A percentile compares a stretch with the other conserved stretches of the same genome.
Conservation (phyloP, 805 yeast genomes). For the Yamadazyma sp. region DNA sequence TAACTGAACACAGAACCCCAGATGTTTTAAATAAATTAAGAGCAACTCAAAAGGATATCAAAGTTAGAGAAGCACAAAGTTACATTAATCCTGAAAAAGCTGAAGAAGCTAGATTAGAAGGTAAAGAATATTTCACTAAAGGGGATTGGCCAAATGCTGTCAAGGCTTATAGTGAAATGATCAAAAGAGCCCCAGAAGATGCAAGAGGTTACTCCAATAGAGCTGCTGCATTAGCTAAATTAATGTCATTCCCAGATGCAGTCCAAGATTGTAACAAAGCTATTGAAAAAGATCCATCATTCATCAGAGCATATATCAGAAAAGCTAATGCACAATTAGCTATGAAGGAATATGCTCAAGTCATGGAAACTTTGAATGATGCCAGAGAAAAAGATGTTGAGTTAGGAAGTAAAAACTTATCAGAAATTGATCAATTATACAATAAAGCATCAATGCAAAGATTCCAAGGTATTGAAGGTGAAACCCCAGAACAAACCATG, state of each 20-base stretch:
- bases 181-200: slow-evolving; percentile 95
- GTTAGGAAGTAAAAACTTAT: slow-evolving; percentile 54
- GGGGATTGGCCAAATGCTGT: slow-evolving; percentile 98
- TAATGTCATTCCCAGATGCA: slow-evolving; percentile 97
- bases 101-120: slow-evolving; percentile 90
- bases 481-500: slow-evolving; percentile 91
- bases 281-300: slow-evolving; percentile 80
- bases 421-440: slow-evolving; percentile 80
- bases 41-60: slow-evolving; percentile 79
- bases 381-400: slow-evolving; percentile 77
- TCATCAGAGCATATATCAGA: slow-evolving; percentile 93
- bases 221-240: slow-evolving; percentile 93
- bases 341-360: slow-evolving; percentile 79
- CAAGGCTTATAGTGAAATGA: slow-evolving; percentile 90
- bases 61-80: slow-evolving; percentile 69
- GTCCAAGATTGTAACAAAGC: slow-evolving; percentile 90
- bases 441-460: slow-evolving; percentile 76
- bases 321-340: slow-evolving; percentile 94
- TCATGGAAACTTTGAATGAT: slow-evolving; percentile 72
- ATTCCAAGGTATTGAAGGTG: slow-evolving; percentile 79
- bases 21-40: slow-evolving; percentile 87
- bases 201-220: slow-evolving; percentile 97
- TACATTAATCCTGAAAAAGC: slow-evolving; percentile 91
- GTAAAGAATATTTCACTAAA: slow-evolving; percentile 83
- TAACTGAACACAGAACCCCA: slow-evolving; percentile 97